Conservation (phyloP, 2,329 filamentous ascomycete genomes). For the Apiospora kogelbergensis region DNA sequence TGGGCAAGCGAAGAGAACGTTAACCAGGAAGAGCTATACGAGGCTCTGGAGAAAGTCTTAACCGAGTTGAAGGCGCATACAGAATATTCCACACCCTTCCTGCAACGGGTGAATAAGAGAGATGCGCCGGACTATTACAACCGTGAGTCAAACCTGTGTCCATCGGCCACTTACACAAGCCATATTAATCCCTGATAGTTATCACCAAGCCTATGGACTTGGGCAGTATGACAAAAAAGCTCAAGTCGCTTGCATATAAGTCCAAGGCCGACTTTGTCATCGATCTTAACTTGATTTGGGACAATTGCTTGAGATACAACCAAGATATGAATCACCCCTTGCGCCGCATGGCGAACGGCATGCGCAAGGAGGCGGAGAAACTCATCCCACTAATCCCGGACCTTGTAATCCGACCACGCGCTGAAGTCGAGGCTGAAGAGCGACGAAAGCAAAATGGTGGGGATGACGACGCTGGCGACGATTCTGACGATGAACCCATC, state of each 20-base stretch:
- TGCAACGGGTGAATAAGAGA: constrained; percentile 92
- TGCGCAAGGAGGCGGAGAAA: constrained; percentile 97
- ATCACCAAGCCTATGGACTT: constrained; percentile 99
- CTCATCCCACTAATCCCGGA: constrained; percentile 94
- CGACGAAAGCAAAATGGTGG: constrained; percentile 84
- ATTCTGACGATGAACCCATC: constrained; percentile 96
- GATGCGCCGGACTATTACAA: constrained; percentile 94
- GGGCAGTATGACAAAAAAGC: constrained; percentile 96
- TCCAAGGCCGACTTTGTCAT: constrained; percentile 93
- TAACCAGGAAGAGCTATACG: constrained; percentile 96
- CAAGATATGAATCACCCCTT: constrained; percentile 84
- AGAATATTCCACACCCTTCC: constrained; percentile 94
- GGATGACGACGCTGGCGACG: constrained; percentile 79
- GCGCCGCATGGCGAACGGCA: constrained; percentile 89
- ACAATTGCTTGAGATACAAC: constrained; percentile 96
- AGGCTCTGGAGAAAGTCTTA: constrained; percentile 93
- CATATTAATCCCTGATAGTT: constrained; percentile 50
- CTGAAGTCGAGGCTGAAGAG: constrained; percentile 88
- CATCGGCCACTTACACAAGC: constrained; percentile 23
- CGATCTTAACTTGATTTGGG: constrained; percentile 93
- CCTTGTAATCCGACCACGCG: constrained; percentile 83
- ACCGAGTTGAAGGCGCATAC: constrained; percentile 97
- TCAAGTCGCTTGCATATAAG: constrained; percentile 77
- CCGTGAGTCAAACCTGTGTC: constrained; percentile 9
- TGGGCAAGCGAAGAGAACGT: constrained; percentile 98